These are phyloP conservation scores for Rickenella mellea DNA, from an alignment of 768 basidiomycete genomes.

Conservation along the genomic window DNA sequence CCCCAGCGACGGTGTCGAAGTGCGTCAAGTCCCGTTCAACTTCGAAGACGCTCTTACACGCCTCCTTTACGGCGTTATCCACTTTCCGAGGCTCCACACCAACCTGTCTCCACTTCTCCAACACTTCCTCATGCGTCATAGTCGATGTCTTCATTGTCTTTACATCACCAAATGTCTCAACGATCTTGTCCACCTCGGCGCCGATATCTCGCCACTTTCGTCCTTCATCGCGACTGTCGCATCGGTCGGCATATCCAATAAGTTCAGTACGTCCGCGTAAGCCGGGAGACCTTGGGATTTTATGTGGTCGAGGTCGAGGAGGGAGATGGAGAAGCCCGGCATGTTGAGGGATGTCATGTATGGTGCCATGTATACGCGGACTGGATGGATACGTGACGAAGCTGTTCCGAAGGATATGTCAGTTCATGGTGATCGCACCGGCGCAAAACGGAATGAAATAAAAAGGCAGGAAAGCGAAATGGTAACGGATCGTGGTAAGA, in stretches of 20 bases:
- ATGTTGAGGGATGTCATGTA: slow-evolving; percentile 56
- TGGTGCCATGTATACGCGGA: slow-evolving; percentile 34
- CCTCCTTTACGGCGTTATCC: slow-evolving; percentile 23
- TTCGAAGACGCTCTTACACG: slow-evolving; percentile 32
- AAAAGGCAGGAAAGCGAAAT: neutral
- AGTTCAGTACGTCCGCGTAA: slow-evolving; percentile 15
- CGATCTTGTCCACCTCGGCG: too few species aligned
- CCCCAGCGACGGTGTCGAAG: slow-evolving; percentile 52
- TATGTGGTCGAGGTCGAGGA: slow-evolving; percentile 37
- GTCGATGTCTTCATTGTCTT: too few species aligned
- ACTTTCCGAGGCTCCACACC: slow-evolving; percentile 10
- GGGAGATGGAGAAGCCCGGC: slow-evolving; percentile 46
- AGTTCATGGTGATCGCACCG: too few species aligned
- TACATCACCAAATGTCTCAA: too few species aligned
- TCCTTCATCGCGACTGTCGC: slow-evolving; percentile 34
- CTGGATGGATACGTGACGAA: slow-evolving; percentile 21
- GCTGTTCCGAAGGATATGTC: slow-evolving; percentile 13
- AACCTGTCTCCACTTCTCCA: slow-evolving; percentile 3
- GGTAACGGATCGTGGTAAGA: neutral
- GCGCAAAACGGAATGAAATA: too few species aligned
- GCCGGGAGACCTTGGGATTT: slow-evolving; percentile 10
- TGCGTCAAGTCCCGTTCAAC: slow-evolving; percentile 44
- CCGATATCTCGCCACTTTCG: too few species aligned
- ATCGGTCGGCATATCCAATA: slow-evolving; percentile 34
- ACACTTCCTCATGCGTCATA: too few species aligned